Percentiles rank a stretch among this genome's conserved stretches.
Evolutionary conservation across 139 green algal genomes (phyloP).

Genomic region (Asterochloris sp.): DNA sequence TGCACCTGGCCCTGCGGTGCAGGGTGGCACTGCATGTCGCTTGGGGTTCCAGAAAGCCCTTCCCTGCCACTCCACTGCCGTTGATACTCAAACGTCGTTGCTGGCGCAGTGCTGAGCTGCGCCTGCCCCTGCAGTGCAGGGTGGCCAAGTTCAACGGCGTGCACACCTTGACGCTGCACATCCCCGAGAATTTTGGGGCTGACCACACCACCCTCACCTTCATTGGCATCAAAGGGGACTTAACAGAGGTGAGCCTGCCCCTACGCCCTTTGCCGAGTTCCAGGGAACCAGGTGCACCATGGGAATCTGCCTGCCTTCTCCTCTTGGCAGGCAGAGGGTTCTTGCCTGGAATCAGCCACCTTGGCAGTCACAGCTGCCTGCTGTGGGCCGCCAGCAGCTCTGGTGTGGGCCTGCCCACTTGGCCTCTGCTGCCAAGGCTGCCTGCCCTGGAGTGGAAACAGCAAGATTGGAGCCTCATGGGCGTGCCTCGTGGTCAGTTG

Average conservation of each 20-base stretch:
- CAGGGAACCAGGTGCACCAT: neutral
- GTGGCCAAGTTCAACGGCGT: constrained; percentile 79
- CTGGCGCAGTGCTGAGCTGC: too few relatives aligned
- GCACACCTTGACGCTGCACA: constrained; percentile 72
- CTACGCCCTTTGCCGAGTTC: neutral
- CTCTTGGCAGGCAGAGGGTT: neutral
- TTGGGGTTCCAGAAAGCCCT: too few relatives aligned
- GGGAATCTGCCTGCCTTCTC: neutral
- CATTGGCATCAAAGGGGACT: constrained; percentile 83
- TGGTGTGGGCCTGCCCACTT: neutral
- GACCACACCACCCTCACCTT: constrained; percentile 68
- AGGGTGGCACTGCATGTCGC: too few relatives aligned
- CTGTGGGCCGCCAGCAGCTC: neutral
- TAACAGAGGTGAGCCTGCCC: constrained; percentile 43
- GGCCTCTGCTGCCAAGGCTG: neutral
- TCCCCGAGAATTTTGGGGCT: constrained; percentile 61
- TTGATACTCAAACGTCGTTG: too few relatives aligned
- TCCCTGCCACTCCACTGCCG: too few relatives aligned
- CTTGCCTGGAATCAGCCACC: neutral
- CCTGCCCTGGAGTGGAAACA: too few relatives aligned
- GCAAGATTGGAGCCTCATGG: too few relatives aligned
- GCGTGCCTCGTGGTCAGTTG: too few relatives aligned
- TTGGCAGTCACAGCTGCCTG: neutral
- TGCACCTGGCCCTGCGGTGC: too few relatives aligned
- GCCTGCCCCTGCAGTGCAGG: neutral